A percentile compares a stretch with the other conserved stretches of the same genome.
These are phyloP conservation scores for Kurtzmaniella quercitrusa DNA, from an alignment of 1,139 yeast genomes.

Conservation along the genomic window DNA sequence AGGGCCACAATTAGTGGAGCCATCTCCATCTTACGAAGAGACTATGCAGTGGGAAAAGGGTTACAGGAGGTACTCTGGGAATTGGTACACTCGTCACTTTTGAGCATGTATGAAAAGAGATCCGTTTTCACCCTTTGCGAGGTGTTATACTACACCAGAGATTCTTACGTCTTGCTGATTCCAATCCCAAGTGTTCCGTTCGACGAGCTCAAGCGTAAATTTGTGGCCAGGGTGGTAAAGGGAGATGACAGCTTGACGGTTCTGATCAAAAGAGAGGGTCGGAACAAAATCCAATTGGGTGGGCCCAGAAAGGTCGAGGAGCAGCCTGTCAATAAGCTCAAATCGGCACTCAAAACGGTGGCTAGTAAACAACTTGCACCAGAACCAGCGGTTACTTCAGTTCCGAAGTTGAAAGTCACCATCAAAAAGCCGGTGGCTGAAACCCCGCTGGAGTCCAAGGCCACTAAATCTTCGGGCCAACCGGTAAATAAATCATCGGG, in stretches of 20 bases:
- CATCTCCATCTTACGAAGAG: conserved; percentile 60
- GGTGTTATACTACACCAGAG: conserved; percentile 61
- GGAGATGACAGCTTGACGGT: conserved; percentile 44
- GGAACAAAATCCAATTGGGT: conserved; percentile 39
- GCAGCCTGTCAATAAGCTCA: neutral
- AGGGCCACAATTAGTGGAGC: conserved; percentile 57
- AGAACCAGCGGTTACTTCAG: conserved; percentile 3
- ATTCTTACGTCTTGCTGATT: conserved; percentile 56
- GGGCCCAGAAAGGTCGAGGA: conserved; percentile 10
- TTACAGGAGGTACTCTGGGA: conserved; percentile 64
- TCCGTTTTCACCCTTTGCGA: conserved; percentile 61
- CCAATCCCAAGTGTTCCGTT: conserved; percentile 55
- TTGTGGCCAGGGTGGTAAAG: conserved; percentile 43
- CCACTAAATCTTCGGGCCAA: neutral
- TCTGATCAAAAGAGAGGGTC: conserved; percentile 39
- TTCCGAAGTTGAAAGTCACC: conserved; percentile 19
- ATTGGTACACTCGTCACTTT: conserved; percentile 55
- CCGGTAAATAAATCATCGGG: too few relatives aligned
- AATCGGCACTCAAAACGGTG: neutral
- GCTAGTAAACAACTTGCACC: neutral
- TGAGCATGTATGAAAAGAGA: conserved; percentile 59
- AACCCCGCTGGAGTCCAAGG: neutral
- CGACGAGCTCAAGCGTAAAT: conserved; percentile 51
- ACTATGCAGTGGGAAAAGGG: conserved; percentile 61
- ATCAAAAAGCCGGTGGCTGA: conserved; percentile 1